Evolutionary conservation across 78 protist genomes (phyloP).

Genomic region (Dictyostelium citrinum): DNA sequence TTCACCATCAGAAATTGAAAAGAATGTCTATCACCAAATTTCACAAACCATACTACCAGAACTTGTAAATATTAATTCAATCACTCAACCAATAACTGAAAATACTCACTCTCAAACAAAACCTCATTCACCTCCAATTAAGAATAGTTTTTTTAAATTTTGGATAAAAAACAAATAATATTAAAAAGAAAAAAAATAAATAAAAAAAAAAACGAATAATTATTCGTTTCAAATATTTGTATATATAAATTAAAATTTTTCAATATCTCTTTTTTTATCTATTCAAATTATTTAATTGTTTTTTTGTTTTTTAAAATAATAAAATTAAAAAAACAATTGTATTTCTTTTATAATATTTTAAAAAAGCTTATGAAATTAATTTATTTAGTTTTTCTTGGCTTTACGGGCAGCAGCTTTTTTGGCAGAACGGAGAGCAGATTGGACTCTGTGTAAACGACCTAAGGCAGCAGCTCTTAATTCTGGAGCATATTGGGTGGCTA

Average conservation of each 20-base stretch:
- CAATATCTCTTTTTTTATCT: too few relatives aligned
- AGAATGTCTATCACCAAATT: not conserved
- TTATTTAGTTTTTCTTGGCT: conserved; percentile 40
- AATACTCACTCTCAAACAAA: not conserved
- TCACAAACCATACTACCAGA: not conserved
- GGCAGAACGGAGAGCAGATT: not conserved
- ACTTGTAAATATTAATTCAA: not conserved
- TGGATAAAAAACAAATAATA: not conserved
- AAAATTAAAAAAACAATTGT: too few relatives aligned
- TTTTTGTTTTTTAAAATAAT: too few relatives aligned
- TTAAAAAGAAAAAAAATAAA: not conserved
- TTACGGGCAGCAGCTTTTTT: not conserved
- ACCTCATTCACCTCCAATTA: not conserved
- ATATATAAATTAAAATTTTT: too few relatives aligned
- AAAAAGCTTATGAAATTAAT: not conserved
- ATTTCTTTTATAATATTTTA: not conserved
- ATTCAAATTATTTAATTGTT: too few relatives aligned
- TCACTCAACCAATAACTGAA: not conserved
- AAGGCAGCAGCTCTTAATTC: conserved; percentile 73
- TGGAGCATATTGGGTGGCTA: conserved; percentile 56
- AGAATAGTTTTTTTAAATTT: not conserved
- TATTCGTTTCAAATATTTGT: too few relatives aligned
- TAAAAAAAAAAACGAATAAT: too few relatives aligned
- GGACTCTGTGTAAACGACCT: conserved; percentile 59
- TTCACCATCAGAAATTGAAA: not conserved